phyloP scores from a whole-genome alignment of 2,329 filamentous ascomycete genomes.

The Cryoendolithus antarcticus region DNA sequence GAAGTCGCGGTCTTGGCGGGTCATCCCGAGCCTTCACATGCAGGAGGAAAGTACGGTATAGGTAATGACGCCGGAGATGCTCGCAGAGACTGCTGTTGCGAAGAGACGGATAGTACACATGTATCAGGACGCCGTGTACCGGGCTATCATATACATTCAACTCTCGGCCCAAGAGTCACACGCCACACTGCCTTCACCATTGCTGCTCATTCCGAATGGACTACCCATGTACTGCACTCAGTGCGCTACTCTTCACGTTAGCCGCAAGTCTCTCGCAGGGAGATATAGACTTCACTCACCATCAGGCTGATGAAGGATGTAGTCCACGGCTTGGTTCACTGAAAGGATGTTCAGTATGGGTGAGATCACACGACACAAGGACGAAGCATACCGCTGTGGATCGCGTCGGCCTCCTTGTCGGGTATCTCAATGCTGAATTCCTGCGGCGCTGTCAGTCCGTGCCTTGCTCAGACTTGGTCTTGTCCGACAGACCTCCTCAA shows the following conservation, averaged over 20 bases:
- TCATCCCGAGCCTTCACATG: no score
- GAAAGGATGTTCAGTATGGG: conserved; percentile 7
- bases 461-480: no score
- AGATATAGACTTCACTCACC: conserved; percentile 43
- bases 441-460: no score
- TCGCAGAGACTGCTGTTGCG: no score
- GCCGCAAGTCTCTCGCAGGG: not conserved
- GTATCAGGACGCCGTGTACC: conserved; percentile 12
- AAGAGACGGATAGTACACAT: conserved; percentile 17
- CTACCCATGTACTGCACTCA: conserved; percentile 10
- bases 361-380: not conserved
- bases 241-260: conserved; percentile 18
- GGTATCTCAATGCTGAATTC: conserved; percentile 92
- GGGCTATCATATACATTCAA: conserved; percentile 19
- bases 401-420: conserved; percentile 88
- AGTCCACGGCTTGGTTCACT: conserved; percentile 92
- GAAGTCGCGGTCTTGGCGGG: no score
- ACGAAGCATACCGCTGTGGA: conserved; percentile 68
- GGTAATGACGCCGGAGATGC: no score
- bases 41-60: no score
- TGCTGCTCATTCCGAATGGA: no score
- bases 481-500: conserved; percentile 76
- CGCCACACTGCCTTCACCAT: no score
- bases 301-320: conserved; percentile 86
- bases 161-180: no score